Conservation (phyloP, 2,329 filamentous ascomycete species). For the Calonectria pseudoturangicola region DNA sequence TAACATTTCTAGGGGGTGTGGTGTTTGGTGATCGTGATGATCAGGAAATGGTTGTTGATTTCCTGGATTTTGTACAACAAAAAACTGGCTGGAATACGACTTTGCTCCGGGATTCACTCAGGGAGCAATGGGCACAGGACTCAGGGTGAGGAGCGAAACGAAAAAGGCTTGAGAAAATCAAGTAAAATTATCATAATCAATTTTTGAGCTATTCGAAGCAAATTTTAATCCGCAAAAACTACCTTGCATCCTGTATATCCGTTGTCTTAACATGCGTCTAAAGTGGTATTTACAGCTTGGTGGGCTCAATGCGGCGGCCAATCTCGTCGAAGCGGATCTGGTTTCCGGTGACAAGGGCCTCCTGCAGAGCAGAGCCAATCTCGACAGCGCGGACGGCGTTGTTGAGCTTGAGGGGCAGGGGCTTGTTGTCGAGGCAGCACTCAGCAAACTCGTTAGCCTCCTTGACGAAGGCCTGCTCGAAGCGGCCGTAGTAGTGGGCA, state of each 20-base stretch:
- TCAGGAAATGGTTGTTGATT: constrained; percentile 41
- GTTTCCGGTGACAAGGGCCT: constrained; percentile 34
- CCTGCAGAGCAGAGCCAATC: constrained; percentile 40
- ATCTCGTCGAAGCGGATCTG: constrained; percentile 41
- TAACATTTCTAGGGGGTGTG: constrained; percentile 37
- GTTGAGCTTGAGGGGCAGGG: constrained; percentile 55
- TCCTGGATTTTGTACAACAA: constrained; percentile 41
- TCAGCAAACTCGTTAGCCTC: constrained; percentile 78
- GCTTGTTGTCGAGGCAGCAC: constrained; percentile 67
- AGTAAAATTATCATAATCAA: constrained; percentile 21
- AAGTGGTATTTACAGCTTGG: constrained; percentile 34
- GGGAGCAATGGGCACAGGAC: constrained; percentile 43
- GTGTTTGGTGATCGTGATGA: constrained; percentile 43
- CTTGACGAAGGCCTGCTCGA: constrained; percentile 76
- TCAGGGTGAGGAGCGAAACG: background rate
- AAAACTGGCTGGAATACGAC: constrained; percentile 44
- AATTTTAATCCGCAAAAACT: background rate
- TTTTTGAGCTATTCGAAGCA: constrained; percentile 2
- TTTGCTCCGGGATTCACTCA: constrained; percentile 35
- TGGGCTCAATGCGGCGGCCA: constrained; percentile 36
- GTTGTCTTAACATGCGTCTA: background rate
- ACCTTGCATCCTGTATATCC: constrained; percentile 9
- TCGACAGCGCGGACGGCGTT: constrained; percentile 39
- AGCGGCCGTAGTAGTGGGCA: constrained; percentile 76
- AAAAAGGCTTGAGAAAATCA: background rate